Evolutionary conservation across 108 stramenopile species (phyloP).

Genomic region (Discostella pseudostelligera): DNA sequence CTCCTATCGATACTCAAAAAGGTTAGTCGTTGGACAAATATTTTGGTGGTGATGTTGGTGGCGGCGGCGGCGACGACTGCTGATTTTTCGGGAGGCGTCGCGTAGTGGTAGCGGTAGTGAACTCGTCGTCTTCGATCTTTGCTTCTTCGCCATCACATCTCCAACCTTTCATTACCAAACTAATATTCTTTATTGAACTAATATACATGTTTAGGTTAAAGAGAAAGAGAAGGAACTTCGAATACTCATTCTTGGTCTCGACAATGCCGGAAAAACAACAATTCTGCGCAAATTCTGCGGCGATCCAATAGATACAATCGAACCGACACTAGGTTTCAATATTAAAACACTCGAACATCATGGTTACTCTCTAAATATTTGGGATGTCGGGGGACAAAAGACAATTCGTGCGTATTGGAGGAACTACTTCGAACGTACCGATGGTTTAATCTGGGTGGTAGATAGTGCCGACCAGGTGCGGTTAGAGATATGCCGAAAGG

Average conservation of each 20-base stretch:
- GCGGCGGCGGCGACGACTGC: too few species aligned
- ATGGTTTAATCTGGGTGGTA: conserved; percentile 98
- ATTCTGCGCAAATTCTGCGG: conserved; percentile 92
- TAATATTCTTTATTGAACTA: not conserved
- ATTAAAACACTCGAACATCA: conserved; percentile 94
- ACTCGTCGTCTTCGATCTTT: too few species aligned
- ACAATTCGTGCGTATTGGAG: conserved; percentile 99
- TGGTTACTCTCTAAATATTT: conserved; percentile 76
- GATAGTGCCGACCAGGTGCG: conserved; percentile 88
- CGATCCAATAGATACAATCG: conserved; percentile 91
- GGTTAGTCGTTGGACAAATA: conserved; percentile 31
- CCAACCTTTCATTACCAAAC: not conserved
- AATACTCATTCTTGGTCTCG: conserved; percentile 93
- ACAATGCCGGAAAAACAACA: conserved; percentile 96
- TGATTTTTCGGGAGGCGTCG: too few species aligned
- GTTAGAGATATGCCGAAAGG: conserved; percentile 82
- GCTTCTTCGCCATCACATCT: too few species aligned
- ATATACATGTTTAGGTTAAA: conserved; percentile 70
- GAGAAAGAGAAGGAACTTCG: conserved; percentile 97
- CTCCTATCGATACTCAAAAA: conserved; percentile 80
- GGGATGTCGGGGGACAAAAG: conserved; percentile 99
- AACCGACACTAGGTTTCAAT: conserved; percentile 97
- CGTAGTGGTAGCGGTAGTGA: too few species aligned
- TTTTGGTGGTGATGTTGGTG: not conserved
- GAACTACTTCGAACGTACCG: conserved; percentile 99